Conservation (phyloP, 306 rosid genomes). For the Medicago truncatula region MtrunA17r5.0-ANR NC_053043.1:32051501-32052000, state of each 20-base stretch:
- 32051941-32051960: too few species aligned
- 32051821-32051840: not conserved
- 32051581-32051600: too few species aligned
- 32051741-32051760: conserved; percentile 28
- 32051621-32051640: too few species aligned
- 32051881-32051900: not conserved
- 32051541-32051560: too few species aligned
- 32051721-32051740: conserved; percentile 11
- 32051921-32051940: not conserved
- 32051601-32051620: too few species aligned
- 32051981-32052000: not conserved
- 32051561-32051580: too few species aligned
- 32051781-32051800: not conserved
- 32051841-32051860: conserved; percentile 37
- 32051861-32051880: conserved; percentile 7
- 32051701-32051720: conserved; percentile 24
- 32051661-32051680: too few species aligned
- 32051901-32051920: not conserved
- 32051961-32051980: not conserved
- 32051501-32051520: too few species aligned
- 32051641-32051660: too few species aligned
- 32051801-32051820: conserved; percentile 17
- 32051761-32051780: conserved; percentile 17
- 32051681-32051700: too few species aligned
- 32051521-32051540: too few species aligned